Evolutionary conservation across 208 protist genomes (phyloP).

Genomic region (Wallacemonas collosoma): DNA sequence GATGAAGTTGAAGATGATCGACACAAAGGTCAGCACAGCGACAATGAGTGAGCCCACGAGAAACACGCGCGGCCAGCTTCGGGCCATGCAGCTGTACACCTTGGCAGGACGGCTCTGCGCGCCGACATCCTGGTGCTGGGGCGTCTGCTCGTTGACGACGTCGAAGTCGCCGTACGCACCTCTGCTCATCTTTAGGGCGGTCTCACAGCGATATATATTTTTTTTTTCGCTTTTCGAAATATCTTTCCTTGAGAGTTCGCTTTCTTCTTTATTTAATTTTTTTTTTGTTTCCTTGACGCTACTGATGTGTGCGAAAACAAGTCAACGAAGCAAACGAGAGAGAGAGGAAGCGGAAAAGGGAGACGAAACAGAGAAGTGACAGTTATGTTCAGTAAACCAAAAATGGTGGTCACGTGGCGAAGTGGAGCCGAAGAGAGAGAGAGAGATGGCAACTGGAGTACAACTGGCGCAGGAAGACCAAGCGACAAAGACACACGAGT

Average conservation of each 20-base stretch:
- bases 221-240: no score
- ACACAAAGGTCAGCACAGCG: constrained; percentile 36
- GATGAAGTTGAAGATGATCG: constrained; percentile 46
- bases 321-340: constrained; percentile 19
- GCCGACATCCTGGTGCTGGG: constrained; percentile 1
- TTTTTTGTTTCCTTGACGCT: neutral
- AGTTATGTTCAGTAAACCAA: no score
- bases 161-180: constrained; percentile 16
- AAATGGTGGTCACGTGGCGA: no score
- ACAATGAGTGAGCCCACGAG: constrained; percentile 38
- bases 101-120: constrained; percentile 15
- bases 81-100: constrained; percentile 22
- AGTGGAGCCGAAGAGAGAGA: no score
- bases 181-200: neutral
- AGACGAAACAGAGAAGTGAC: no score
- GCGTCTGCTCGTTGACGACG: constrained; percentile 17
- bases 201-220: no score
- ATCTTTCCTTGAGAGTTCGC: no score
- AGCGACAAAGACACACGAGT: no score
- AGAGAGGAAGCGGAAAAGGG: neutral
- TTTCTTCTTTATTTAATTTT: neutral
- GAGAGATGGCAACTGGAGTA: no score
- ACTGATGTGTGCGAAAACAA: neutral
- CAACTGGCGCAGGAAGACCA: no score
- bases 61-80: constrained; percentile 60